Evolutionary conservation across 83 land plant species (phyloP), one percentile per base, ranked within the genome.

Genomic region (Picea abies): DNA sequence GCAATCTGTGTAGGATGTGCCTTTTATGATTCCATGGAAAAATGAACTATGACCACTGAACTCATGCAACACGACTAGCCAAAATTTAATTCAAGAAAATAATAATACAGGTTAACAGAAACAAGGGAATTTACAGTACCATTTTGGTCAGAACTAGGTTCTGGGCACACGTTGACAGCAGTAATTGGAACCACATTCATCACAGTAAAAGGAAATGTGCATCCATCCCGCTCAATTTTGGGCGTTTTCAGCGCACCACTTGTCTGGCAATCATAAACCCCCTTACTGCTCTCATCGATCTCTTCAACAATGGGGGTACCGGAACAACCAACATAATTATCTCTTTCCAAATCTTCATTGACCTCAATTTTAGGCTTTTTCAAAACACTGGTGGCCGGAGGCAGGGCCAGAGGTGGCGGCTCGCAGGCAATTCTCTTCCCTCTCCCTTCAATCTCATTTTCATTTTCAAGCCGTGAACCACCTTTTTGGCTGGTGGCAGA

Each of bases 241-340:
- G 69, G 69, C 69, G 4, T 66, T 25, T 66, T 66, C 69, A 22
- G 26, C 12, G 3, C 69, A 66, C 23, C 69, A 11, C 26, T 22
- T 66, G 69, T 66, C 69, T 66, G 69, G 23, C 26, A 25, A 66
- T 66, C 69, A 56, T 56, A 12, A 66, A 22, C 0, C 16, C 69
- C 69, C 25, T 58, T 52, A 16, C 26, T 23, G 56, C 3, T 77
- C 79, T 44, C 52, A 77, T 26, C 49, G 3, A 41, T 77, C 19
- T 58, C 62, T 77, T 77, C 62, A 58, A 58, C 79, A 56, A 58
- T 52, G 62, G 62, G 61, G 20, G 79, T 77, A 11, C 61, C 79
- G 49, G 23, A 58, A 56, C 35, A 77, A 52, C 26, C 22, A 66
- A 2, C 23, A 66, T n/a, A 19, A 56, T 52, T 58, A 23, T 11